phyloP scores from a whole-genome alignment of 129 eudicot genomes.

The Tagetes erecta region DNA sequence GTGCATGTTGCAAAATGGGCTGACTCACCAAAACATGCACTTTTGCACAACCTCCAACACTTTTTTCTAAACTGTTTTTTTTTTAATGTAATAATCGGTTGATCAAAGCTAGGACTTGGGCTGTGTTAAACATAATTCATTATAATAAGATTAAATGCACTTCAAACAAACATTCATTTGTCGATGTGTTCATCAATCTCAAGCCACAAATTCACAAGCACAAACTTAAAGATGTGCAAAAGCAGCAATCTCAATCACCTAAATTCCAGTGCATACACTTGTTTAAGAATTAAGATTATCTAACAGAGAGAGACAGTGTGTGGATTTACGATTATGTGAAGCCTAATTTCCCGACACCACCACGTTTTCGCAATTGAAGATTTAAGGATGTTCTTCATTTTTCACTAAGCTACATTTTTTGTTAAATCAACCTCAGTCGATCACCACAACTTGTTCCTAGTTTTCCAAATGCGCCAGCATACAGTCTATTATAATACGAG shows the following conservation, averaged over 20 bases:
- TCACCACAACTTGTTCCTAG: too few relatives aligned
- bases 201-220: conserved; percentile 25
- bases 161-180: too few relatives aligned
- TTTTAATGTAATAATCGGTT: background rate
- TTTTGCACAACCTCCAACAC: background rate
- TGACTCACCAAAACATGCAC: background rate
- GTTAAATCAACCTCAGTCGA: background rate
- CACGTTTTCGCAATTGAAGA: conserved; percentile 11
- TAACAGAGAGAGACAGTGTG: conserved; percentile 5
- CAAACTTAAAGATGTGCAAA: conserved; percentile 25
- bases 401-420: background rate
- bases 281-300: background rate
- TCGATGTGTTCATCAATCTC: conserved; percentile 31
- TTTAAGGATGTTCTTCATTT: background rate
- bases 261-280: conserved; percentile 8
- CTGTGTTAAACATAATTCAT: too few relatives aligned
- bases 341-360: conserved; percentile 11
- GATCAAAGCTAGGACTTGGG: background rate
- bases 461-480: too few relatives aligned
- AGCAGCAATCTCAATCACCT: conserved; percentile 34
- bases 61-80: background rate
- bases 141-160: background rate
- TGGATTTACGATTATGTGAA: conserved; percentile 6
- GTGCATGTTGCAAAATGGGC: background rate
- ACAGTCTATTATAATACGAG: too few relatives aligned